Base-by-base conservation (phyloP, 148 eudicot genomes). In the Arctostaphylos glauca region DNA sequence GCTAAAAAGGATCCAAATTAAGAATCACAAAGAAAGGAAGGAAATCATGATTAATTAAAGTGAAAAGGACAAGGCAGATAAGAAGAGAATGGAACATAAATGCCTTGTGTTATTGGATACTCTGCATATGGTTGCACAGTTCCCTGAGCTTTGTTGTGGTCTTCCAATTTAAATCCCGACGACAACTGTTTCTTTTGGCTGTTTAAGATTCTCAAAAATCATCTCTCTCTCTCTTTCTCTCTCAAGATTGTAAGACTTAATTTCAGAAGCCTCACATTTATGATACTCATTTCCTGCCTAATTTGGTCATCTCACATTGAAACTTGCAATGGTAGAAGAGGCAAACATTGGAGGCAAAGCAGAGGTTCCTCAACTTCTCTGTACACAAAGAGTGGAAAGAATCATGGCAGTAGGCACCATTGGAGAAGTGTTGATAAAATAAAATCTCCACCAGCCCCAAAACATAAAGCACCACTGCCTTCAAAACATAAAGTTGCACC, bases 301-400 rank as follows among this genome's bases (percentile, higher is more conserved):
- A 83, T 84, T 21, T 90, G 90, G 92, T 83, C 86, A 58, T 88
- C 85, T 55, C 79, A 52, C 53, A 70, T 85, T 12, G 81, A 81
- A 79, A 83, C 83, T 19, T 86, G 88, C 85, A 80, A 52, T 80
- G 92, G 89, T 14, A 83, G 92, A 86, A 84, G 89, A 87, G 89
- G 90, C 23, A 81, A 86, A 80, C 92, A 90, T 78, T 90, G 89
- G 92, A 88, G 89, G 76, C 83, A 86, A 15, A 85, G 76, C 47
- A 81, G 83, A 72, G 60, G 58, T 6, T 31, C 71, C 76, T 80
- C 84, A 12, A 76, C 59, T 74, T 88, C 92, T 81, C 76, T 86
- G 79, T 86, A 77, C 81, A 86, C 81, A 72, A 90, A 83, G 82
- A 88, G 83, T 80, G 83, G 74, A 9, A 88, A 83, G 67, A 50